These are phyloP conservation scores for Alternaria brassicae DNA, from an alignment of 2,329 filamentous ascomycete genomes.

Conservation along the genomic window DNA sequence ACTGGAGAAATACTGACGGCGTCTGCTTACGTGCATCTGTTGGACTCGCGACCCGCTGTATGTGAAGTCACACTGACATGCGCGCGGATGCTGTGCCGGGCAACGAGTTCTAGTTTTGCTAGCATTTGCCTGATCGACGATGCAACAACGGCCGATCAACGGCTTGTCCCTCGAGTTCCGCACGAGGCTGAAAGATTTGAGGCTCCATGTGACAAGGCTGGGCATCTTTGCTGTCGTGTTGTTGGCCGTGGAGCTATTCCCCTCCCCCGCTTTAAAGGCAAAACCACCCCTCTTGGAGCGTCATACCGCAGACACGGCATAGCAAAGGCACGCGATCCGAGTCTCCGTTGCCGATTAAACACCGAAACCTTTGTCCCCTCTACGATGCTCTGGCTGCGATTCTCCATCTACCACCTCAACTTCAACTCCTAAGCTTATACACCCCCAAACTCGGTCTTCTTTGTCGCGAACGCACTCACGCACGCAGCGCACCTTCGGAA, in stretches of 20 bases:
- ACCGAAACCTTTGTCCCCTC: conserved; percentile 26
- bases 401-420: conserved; percentile 20
- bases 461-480: conserved; percentile 27
- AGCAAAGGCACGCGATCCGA: conserved; percentile 23
- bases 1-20: conserved; percentile 16
- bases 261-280: conserved; percentile 36
- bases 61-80: conserved; percentile 34
- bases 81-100: conserved; percentile 26
- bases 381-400: conserved; percentile 28
- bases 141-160: conserved; percentile 15
- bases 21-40: conserved; percentile 22
- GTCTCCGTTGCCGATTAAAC: conserved; percentile 32
- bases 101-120: conserved; percentile 16
- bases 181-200: conserved; percentile 35
- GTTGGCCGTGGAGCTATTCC: conserved; percentile 22
- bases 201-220: conserved; percentile 33
- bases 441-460: conserved; percentile 21
- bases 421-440: conserved; percentile 21
- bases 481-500: conserved; percentile 25
- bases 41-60: conserved; percentile 30
- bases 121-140: conserved; percentile 23
- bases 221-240: conserved; percentile 20
- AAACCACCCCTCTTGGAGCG: conserved; percentile 34
- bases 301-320: conserved; percentile 33
- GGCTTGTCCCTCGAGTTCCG: conserved; percentile 25